These are phyloP conservation scores for Aspergillus pseudonomiae DNA, from an alignment of 2,329 filamentous ascomycete genomes.

Conservation along the genomic window DNA sequence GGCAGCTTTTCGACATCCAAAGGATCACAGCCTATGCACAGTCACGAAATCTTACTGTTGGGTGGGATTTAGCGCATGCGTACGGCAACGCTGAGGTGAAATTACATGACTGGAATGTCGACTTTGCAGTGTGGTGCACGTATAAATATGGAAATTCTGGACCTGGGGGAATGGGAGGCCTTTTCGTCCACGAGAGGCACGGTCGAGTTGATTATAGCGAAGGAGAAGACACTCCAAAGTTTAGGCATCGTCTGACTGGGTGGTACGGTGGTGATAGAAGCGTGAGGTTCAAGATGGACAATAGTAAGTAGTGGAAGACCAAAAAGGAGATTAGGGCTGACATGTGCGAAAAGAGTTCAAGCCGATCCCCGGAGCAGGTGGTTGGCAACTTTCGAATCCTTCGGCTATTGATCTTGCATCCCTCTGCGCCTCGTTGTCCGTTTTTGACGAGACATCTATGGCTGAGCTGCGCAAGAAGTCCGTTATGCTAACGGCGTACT, in stretches of 20 bases:
- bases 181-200: conserved; percentile 77
- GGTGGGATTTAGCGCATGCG: conserved; percentile 86
- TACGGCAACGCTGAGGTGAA: conserved; percentile 77
- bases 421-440: conserved; percentile 69
- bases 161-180: conserved; percentile 75
- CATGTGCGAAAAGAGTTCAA: conserved; percentile 58
- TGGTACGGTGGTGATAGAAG: conserved; percentile 84
- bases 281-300: conserved; percentile 79
- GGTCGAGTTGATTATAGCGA: conserved; percentile 50
- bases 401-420: conserved; percentile 75
- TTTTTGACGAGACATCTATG: conserved; percentile 75
- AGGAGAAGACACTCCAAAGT: conserved; percentile 51
- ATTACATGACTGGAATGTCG: conserved; percentile 85
- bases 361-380: conserved; percentile 74
- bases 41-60: conserved; percentile 68
- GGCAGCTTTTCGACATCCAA: conserved; percentile 80
- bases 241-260: conserved; percentile 69
- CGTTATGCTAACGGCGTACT: conserved; percentile 71
- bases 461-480: conserved; percentile 68
- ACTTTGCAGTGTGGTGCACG: conserved; percentile 89
- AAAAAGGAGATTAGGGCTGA: conserved; percentile 2
- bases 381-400: conserved; percentile 81
- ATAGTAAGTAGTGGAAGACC: conserved; percentile 44
- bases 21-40: conserved; percentile 77
- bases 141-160: conserved; percentile 93